Conservation (phyloP, 768 basidiomycete genomes). For the Vishniacozyma victoriae region DNA sequence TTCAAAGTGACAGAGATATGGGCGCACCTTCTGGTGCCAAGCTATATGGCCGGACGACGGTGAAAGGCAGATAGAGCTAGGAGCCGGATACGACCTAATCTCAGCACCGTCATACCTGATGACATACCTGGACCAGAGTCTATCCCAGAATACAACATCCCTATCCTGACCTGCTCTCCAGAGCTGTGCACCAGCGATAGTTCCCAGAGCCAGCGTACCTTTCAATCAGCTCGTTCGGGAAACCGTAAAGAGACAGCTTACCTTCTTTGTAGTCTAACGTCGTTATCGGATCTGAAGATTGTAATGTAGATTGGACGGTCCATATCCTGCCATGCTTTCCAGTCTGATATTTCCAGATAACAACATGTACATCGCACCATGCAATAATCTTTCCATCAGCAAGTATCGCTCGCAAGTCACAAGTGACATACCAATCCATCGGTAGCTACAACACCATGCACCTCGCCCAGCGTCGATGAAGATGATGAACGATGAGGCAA, state of each 20-base stretch:
- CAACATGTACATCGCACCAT: slow-evolving; percentile 30
- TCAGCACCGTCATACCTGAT: background rate
- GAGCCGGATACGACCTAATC: slow-evolving; percentile 15
- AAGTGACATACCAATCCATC: slow-evolving; percentile 14
- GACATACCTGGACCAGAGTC: slow-evolving; percentile 34
- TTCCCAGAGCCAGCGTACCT: slow-evolving; percentile 28
- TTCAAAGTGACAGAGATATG: background rate
- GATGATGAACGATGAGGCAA: slow-evolving; percentile 26
- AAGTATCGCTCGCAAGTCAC: background rate
- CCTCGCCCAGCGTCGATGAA: slow-evolving; percentile 7
- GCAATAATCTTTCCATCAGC: slow-evolving; percentile 27
- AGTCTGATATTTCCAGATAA: slow-evolving; percentile 19
- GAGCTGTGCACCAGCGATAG: slow-evolving; percentile 26
- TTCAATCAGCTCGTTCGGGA: background rate
- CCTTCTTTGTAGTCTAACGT: slow-evolving; percentile 25
- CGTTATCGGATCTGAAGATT: slow-evolving; percentile 14
- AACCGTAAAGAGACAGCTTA: background rate
- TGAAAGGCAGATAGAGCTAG: slow-evolving; percentile 11
- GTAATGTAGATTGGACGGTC: slow-evolving; percentile 27
- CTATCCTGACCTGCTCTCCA: slow-evolving; percentile 29
- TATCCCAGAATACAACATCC: slow-evolving; percentile 38
- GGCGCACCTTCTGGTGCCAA: slow-evolving; percentile 18
- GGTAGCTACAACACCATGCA: slow-evolving; percentile 21
- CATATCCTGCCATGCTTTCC: slow-evolving; percentile 13
- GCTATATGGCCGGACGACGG: slow-evolving; percentile 27